Evolutionary conservation across 2,329 filamentous ascomycete genomes (phyloP), one percentile per base, ranked within the genome.

Genomic region (Fusarium duplospermum): DNA sequence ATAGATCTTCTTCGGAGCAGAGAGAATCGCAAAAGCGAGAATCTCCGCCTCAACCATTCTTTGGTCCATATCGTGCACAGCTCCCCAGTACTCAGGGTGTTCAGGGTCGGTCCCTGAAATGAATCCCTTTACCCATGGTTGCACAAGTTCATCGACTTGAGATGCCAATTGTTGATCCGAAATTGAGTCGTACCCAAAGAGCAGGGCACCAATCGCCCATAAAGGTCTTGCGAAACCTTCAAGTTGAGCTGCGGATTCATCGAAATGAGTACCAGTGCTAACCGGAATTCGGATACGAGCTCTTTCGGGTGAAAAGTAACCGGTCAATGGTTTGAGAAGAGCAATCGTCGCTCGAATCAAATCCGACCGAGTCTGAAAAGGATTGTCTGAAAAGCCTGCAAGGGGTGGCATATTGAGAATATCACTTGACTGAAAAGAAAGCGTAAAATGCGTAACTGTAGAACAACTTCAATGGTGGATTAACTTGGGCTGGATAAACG

Each of bases 21-120:
- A 77, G 1, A 89, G 79, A 1, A 89, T 78, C 0, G 86, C 86
- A 73, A 85, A 87, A 0, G 86, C 83, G 4, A 89, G 82, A 29
- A 86, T 85, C 72, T 89, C 87, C 45, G 86, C 84, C 71, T 89
- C 87, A 0, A 89, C 87, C 87, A 89, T 89, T 2, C 86, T 78
- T 72, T 89, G 87, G 58, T 89, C 87, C 22, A 81, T 81, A 6
- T 86, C 76, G 0, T 80, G 78, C 2, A 88, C 82, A 1, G 81
- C 76, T 0, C 86, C 87, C 87, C 87, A 89, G 69, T 87, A 89
- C 27, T 84, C 83, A 0, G 70, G 42, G 20, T 81, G 75, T 0
- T 67, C 42, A 0, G 82, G 83, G 22, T 85, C 79, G 0, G 80
- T 81, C 6, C 83, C 83, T 1, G 69, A 64, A n/a, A 70, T 64